phyloP scores from a whole-genome alignment of 768 basidiomycete species.

The Trametes villosa region DNA sequence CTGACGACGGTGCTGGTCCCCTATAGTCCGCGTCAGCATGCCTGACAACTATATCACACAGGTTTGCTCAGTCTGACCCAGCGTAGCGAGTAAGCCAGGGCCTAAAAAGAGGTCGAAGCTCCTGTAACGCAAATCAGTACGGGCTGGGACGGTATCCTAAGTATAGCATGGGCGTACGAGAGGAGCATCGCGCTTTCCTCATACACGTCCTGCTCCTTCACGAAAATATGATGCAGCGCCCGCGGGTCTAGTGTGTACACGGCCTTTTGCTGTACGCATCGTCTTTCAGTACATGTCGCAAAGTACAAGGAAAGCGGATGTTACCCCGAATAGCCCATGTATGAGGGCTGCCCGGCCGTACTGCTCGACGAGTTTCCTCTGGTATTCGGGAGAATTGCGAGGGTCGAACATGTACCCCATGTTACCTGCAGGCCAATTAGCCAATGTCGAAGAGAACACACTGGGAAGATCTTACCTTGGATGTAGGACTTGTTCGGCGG shows the following conservation, averaged over 20 bases:
- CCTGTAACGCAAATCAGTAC: neutral
- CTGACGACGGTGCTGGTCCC: conserved; percentile 28
- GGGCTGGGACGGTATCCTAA: too few species aligned
- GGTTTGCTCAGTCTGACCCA: neutral
- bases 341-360: too few species aligned
- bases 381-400: too few species aligned
- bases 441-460: neutral
- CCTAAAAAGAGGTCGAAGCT: conserved; percentile 10
- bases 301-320: neutral
- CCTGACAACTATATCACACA: too few species aligned
- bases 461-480: neutral
- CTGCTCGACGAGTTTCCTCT: too few species aligned
- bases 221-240: conserved; percentile 19
- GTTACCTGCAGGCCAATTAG: neutral
- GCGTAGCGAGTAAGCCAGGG: conserved; percentile 19
- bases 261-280: neutral
- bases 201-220: conserved; percentile 25
- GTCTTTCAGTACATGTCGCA: neutral
- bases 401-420: neutral
- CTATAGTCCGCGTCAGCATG: neutral
- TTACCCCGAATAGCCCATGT: neutral
- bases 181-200: conserved; percentile 3
- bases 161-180: neutral
- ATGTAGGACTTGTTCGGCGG: neutral
- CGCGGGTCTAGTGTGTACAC: conserved; percentile 15